Evolutionary conservation across 176 grass and related monocot genomes (phyloP).

Genomic region (Musa acuminata): DNA sequence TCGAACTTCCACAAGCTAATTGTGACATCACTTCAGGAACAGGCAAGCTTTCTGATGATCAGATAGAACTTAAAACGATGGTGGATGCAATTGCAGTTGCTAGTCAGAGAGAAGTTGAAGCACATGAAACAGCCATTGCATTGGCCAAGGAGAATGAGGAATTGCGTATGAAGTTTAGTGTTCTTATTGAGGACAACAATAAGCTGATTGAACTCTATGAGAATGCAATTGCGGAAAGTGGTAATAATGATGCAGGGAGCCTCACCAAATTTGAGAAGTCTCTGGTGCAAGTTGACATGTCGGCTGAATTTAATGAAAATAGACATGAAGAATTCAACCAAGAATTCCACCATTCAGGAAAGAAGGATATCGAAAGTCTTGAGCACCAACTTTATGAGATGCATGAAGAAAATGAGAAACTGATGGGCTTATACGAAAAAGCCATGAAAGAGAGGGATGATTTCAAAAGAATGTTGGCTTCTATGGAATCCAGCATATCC

Average conservation of each 20-base stretch:
- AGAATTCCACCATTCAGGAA: slow-evolving; percentile 20
- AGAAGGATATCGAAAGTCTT: slow-evolving; percentile 35
- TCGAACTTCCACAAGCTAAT: slow-evolving; percentile 23
- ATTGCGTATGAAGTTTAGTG: slow-evolving; percentile 42
- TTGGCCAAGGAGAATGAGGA: slow-evolving; percentile 89
- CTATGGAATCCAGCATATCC: slow-evolving; percentile 27
- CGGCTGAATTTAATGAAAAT: slow-evolving; percentile 11
- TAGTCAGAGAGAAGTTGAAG: slow-evolving; percentile 91
- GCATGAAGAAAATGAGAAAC: slow-evolving; percentile 95
- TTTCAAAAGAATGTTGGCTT: slow-evolving; percentile 46
- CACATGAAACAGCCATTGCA: slow-evolving; percentile 85
- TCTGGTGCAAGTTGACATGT: slow-evolving; percentile 25
- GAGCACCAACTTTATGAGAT: slow-evolving; percentile 67
- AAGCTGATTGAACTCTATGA: slow-evolving; percentile 63
- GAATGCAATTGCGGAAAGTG: slow-evolving; percentile 22
- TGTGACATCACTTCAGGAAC: slow-evolving; percentile 17
- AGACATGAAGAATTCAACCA: slow-evolving; percentile 16
- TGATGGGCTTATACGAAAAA: slow-evolving; percentile 87
- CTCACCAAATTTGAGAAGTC: slow-evolving; percentile 13
- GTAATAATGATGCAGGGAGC: slow-evolving; percentile 23
- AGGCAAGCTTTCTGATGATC: slow-evolving; percentile 36
- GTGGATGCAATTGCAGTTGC: slow-evolving; percentile 87
- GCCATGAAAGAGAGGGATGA: slow-evolving; percentile 94
- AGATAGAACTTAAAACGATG: slow-evolving; percentile 78
- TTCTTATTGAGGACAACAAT: slow-evolving; percentile 63